These are phyloP conservation scores for Termitomyces sp. DNA, from an alignment of 768 basidiomycete species.

Conservation along the genomic window DNA sequence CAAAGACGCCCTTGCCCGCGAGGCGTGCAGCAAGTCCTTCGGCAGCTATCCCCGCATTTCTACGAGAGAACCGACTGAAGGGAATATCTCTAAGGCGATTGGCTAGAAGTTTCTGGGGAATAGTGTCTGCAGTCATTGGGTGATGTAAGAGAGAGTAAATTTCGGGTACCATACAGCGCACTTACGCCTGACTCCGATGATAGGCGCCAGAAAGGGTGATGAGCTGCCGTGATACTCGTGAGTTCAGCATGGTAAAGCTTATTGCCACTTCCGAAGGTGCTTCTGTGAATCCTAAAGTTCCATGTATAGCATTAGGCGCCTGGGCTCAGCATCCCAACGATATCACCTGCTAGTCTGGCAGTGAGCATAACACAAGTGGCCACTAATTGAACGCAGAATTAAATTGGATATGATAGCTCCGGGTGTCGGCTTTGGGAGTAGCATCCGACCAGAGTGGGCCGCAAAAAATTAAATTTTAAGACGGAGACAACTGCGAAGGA, in stretches of 20 bases:
- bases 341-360: neutral
- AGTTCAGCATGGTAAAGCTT: neutral
- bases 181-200: neutral
- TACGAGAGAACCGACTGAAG: slow-evolving; percentile 4
- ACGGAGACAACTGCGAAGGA: too few relatives aligned
- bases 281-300: slow-evolving; percentile 6
- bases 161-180: neutral
- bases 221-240: neutral
- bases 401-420: neutral
- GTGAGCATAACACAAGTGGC: neutral
- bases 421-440: neutral
- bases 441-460: neutral
- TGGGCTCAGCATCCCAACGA: neutral
- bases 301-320: neutral
- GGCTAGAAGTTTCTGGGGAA: slow-evolving; percentile 8
- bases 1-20: neutral
- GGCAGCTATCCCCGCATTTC: slow-evolving; percentile 10
- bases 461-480: neutral
- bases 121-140: neutral
- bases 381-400: neutral
- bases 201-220: slow-evolving; percentile 1
- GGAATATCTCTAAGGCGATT: slow-evolving; percentile 1
- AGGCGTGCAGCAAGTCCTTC: neutral
- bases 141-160: neutral
- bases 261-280: neutral